These are phyloP conservation scores for Penicillium sp. DNA, from an alignment of 2,329 filamentous ascomycete genomes.

Conservation along the genomic window DNA sequence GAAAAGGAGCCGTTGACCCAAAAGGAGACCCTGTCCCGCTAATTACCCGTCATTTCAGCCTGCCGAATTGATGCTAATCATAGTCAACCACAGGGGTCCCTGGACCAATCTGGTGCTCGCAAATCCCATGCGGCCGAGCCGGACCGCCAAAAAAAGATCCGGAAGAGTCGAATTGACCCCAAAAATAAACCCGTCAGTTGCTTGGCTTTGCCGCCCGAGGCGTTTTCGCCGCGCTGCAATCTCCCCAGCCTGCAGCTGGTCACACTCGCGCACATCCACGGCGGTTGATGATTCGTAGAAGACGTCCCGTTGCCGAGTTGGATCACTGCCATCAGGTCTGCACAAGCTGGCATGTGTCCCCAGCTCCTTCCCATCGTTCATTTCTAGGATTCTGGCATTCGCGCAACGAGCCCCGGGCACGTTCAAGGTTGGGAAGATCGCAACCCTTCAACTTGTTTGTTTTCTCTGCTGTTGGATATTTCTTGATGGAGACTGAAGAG, in stretches of 20 bases:
- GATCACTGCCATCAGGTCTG: background rate
- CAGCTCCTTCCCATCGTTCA: too few species aligned
- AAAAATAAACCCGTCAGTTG: slow-evolving; percentile 9
- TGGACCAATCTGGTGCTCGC: too few species aligned
- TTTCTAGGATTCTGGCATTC: too few species aligned
- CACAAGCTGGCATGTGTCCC: background rate
- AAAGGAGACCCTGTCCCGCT: background rate
- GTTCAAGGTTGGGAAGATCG: too few species aligned
- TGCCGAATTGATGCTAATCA: slow-evolving; percentile 16
- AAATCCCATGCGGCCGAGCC: too few species aligned
- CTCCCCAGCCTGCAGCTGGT: slow-evolving; percentile 12
- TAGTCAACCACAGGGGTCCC: slow-evolving; percentile 9
- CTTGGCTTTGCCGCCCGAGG: slow-evolving; percentile 17
- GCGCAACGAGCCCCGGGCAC: too few species aligned
- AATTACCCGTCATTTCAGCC: slow-evolving; percentile 13
- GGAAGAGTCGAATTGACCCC: background rate
- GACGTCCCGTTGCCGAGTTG: background rate
- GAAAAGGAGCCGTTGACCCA: too few species aligned
- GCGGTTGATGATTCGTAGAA: background rate
- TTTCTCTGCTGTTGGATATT: too few species aligned
- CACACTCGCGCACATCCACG: slow-evolving; percentile 9
- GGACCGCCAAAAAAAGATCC: too few species aligned
- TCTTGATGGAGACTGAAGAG: too few species aligned
- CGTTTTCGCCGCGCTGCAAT: slow-evolving; percentile 14
- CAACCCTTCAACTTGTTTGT: too few species aligned